Conservation (phyloP, 495 filamentous ascomycete genomes). For the Bryoglossum gracile region DNA sequence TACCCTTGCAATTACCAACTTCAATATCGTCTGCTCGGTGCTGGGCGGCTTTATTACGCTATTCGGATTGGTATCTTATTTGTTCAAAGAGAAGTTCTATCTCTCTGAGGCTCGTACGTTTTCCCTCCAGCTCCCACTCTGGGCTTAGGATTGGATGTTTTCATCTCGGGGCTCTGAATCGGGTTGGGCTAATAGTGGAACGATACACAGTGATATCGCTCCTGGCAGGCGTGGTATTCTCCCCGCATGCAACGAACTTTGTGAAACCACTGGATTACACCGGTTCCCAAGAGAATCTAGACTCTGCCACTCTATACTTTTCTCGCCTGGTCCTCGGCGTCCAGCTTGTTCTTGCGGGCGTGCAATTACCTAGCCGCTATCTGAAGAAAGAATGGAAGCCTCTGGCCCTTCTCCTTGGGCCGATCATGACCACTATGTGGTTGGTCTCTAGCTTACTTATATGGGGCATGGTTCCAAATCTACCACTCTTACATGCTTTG, state of each 20-base stretch:
- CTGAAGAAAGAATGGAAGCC: slow-evolving; percentile 74
- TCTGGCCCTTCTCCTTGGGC: slow-evolving; percentile 68
- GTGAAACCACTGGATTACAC: slow-evolving; percentile 74
- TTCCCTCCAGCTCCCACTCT: neutral
- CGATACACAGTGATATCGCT: slow-evolving; percentile 64
- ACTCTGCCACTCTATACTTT: slow-evolving; percentile 70
- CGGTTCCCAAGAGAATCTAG: slow-evolving; percentile 49
- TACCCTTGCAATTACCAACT: slow-evolving; percentile 68
- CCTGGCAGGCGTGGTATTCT: slow-evolving; percentile 70
- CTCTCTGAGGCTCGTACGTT: slow-evolving; percentile 78
- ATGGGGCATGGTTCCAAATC: slow-evolving; percentile 68
- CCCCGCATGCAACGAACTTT: slow-evolving; percentile 69
- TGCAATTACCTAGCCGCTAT: slow-evolving; percentile 87
- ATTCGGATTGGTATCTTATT: slow-evolving; percentile 82
- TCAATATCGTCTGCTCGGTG: slow-evolving; percentile 74
- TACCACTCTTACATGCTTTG: slow-evolving; percentile 69
- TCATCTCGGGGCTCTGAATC: too few relatives aligned
- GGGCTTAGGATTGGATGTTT: too few relatives aligned
- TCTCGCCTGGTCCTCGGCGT: slow-evolving; percentile 84
- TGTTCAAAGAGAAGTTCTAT: slow-evolving; percentile 85
- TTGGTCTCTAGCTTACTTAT: slow-evolving; percentile 68
- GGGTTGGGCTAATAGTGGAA: too few relatives aligned
- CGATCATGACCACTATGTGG: slow-evolving; percentile 89
- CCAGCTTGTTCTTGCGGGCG: slow-evolving; percentile 81
- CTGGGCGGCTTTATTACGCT: slow-evolving; percentile 83